Percentiles rank a stretch among this genome's conserved stretches.
Conservation (phyloP, 352 stramenopile genomes). For the Phytophthora palmivora region DNA sequence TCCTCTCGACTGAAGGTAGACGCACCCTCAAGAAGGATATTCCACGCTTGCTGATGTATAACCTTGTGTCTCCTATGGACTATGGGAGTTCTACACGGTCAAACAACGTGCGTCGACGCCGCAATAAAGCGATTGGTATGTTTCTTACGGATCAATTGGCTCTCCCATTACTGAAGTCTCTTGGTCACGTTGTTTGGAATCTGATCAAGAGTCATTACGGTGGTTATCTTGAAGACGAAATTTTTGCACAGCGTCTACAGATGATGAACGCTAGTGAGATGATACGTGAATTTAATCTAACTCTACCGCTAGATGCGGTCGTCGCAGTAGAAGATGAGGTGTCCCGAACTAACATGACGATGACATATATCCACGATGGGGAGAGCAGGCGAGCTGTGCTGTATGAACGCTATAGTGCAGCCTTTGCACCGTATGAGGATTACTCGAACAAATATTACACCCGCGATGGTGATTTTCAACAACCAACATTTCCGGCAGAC, state of each 20-base stretch:
- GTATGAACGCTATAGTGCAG: slow-evolving; percentile 27
- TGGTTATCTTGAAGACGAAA: slow-evolving; percentile 46
- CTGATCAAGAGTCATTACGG: slow-evolving; percentile 49
- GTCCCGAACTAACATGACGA: slow-evolving; percentile 37
- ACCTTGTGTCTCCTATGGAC: slow-evolving; percentile 57
- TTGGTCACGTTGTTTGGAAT: slow-evolving; percentile 37
- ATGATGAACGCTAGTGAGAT: slow-evolving; percentile 53
- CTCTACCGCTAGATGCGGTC: slow-evolving; percentile 28
- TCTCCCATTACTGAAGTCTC: slow-evolving; percentile 46
- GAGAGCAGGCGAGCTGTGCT: slow-evolving; percentile 25
- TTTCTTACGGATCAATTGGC: slow-evolving; percentile 52
- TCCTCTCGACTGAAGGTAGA: slow-evolving; percentile 35
- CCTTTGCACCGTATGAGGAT: slow-evolving; percentile 54
- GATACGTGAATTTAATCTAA: slow-evolving; percentile 45
- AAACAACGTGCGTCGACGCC: slow-evolving; percentile 38
- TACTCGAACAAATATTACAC: slow-evolving; percentile 61
- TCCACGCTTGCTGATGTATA: slow-evolving; percentile 48
- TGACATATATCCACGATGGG: slow-evolving; percentile 38
- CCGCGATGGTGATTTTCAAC: slow-evolving; percentile 38
- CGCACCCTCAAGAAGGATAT: slow-evolving; percentile 43
- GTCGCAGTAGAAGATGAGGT: slow-evolving; percentile 16
- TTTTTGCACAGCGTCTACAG: slow-evolving; percentile 32
- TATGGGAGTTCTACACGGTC: slow-evolving; percentile 43
- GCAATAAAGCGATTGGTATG: slow-evolving; percentile 41
- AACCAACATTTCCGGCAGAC: slow-evolving; percentile 43